Evolutionary conservation across 2,329 filamentous ascomycete genomes (phyloP).

Genomic region (Sporothrix pallida): DNA sequence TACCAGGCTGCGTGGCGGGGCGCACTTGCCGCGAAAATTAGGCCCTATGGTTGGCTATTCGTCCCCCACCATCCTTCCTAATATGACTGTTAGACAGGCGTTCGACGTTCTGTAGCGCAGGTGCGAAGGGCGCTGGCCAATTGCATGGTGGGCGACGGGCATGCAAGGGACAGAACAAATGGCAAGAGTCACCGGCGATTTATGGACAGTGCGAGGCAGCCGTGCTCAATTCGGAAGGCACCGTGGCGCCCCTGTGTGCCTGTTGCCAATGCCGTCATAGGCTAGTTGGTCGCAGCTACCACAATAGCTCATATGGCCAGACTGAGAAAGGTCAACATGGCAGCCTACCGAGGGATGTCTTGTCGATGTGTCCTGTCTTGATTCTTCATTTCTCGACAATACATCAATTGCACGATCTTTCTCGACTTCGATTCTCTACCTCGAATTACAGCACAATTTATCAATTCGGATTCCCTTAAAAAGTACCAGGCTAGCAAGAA

Average conservation of each 20-base stretch:
- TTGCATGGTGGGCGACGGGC: conserved; percentile 21
- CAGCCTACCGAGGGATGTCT: conserved; percentile 20
- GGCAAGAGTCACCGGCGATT: background rate
- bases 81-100: background rate
- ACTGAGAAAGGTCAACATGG: background rate
- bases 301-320: conserved; percentile 12
- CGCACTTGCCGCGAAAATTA: conserved; percentile 28
- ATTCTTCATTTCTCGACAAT: background rate
- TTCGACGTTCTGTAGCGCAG: background rate
- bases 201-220: conserved; percentile 3
- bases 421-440: background rate
- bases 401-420: background rate
- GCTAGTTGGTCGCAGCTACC: conserved; percentile 14
- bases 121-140: conserved; percentile 5
- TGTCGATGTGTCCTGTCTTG: background rate
- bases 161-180: background rate
- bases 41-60: conserved; percentile 26
- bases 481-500: background rate
- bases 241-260: conserved; percentile 6
- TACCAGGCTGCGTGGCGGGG: conserved; percentile 10
- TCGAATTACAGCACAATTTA: background rate
- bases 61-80: conserved; percentile 29
- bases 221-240: background rate
- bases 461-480: background rate
- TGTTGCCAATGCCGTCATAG: conserved; percentile 33